Percentiles rank a stretch among this genome's conserved stretches.
Conservation (phyloP, 2,329 filamentous ascomycete species). For the Raffaelea albimanens region DNA sequence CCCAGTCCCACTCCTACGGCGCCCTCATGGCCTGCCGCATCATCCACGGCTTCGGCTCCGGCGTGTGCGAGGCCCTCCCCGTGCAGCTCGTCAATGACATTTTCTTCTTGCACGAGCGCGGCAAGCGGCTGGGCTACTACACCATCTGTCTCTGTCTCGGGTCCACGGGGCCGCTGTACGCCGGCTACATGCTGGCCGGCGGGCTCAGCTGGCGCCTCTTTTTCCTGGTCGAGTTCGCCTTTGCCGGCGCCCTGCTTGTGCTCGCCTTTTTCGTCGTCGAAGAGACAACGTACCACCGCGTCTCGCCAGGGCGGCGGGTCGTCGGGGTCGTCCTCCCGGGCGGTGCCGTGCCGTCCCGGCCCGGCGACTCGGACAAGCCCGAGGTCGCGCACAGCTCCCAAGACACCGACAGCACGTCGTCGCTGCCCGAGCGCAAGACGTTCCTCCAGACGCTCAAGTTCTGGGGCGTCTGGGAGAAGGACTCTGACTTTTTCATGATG, state of each 20-base stretch:
- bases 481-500: slow-evolving; percentile 34
- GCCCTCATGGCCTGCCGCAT: slow-evolving; percentile 30
- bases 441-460: slow-evolving; percentile 31
- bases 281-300: slow-evolving; percentile 21
- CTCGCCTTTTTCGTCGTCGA: slow-evolving; percentile 23
- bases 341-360: not conserved
- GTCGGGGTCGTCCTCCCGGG: not conserved
- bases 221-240: slow-evolving; percentile 52
- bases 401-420: not conserved
- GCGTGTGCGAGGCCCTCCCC: slow-evolving; percentile 34
- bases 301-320: not conserved
- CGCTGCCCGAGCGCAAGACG: slow-evolving; percentile 26
- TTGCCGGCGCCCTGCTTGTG: slow-evolving; percentile 23
- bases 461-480: slow-evolving; percentile 30
- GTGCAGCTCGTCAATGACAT: slow-evolving; percentile 36
- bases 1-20: slow-evolving; percentile 24
- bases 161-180: slow-evolving; percentile 45
- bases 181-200: slow-evolving; percentile 51
- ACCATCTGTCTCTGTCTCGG: slow-evolving; percentile 49
- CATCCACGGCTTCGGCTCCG: slow-evolving; percentile 29
- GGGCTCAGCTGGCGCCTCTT: slow-evolving; percentile 51
- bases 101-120: slow-evolving; percentile 36
- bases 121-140: slow-evolving; percentile 49
- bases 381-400: not conserved
- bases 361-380: not conserved